Base-by-base conservation (phyloP, 352 stramenopile genomes). In the Albugo candida region DNA sequence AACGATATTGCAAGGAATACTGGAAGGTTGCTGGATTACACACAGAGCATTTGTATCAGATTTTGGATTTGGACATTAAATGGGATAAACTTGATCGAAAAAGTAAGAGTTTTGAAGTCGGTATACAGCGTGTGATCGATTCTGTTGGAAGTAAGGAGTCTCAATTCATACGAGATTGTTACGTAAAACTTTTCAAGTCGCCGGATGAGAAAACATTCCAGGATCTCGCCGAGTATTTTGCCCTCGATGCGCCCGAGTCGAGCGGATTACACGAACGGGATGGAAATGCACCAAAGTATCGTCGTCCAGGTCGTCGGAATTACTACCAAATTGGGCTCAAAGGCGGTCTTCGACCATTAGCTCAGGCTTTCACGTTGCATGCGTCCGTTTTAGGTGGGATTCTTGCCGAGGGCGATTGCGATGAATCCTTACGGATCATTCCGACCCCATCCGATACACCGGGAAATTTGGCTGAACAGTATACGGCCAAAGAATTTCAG, bases 291-390 rank as follows among this genome's bases (percentile, higher is more conserved):
- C 57, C 65, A 13, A 83, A 83, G 46, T 87, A 80, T 38, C 76
- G 76, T 34, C 73, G 76, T 14, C 79, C 79, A 38, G 70, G 70
- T 18, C 74, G 79, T 11, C 76, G 79, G 40, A 92, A 83, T 45
- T 87, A 86, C 43, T 92, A 92, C 54, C 76, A 92, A 48, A 87
- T 92, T 20, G 89, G 79, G 46, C 85, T 71, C 13, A 92, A 92
- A 49, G 79, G 61, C 41, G 79, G 76, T 18, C 59, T 92, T 17
- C 74, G 78, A 14, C 61, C 63, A 13, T 54, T 89, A 12, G 77
- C 73, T 11, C 52, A 65, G 36, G 71, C 73, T 11, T 92, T 92
- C 56, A 88, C 79, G 24, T 85, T 92, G 72, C 89, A 83, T 53
- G 65, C 79, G 13, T 80, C 72, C 14, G 77, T 89, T 8, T 53